Percentiles rank a stretch among this genome's conserved stretches.
phyloP scores from a whole-genome alignment of 169 alveolate species.

The Plasmodium blacklocki region DNA sequence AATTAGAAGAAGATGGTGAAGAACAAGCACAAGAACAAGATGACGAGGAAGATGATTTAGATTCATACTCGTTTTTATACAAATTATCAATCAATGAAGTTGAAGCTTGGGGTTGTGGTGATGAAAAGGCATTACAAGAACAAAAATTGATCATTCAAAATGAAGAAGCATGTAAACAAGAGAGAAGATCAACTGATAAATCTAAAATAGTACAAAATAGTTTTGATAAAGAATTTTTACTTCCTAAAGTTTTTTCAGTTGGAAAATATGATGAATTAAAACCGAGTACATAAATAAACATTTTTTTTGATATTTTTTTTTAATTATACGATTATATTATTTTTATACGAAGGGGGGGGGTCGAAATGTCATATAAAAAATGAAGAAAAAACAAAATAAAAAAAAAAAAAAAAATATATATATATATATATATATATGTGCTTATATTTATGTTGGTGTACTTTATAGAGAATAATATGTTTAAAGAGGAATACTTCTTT shows the following conservation, averaged over 20 bases:
- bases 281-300: neutral
- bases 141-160: conserved; percentile 26
- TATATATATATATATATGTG: too few species aligned
- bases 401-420: too few species aligned
- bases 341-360: neutral
- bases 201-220: conserved; percentile 73
- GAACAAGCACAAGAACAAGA: neutral
- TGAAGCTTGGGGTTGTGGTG: conserved; percentile 78
- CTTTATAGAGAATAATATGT: too few species aligned
- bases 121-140: conserved; percentile 41
- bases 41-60: conserved; percentile 25
- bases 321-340: too few species aligned
- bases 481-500: too few species aligned
- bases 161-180: conserved; percentile 71
- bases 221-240: conserved; percentile 70
- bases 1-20: neutral
- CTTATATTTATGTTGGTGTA: too few species aligned
- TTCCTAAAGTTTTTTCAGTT: conserved; percentile 66
- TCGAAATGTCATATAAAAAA: too few species aligned
- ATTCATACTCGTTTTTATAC: conserved; percentile 26
- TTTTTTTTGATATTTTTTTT: neutral
- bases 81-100: conserved; percentile 65
- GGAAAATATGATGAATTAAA: conserved; percentile 35
- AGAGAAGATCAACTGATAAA: conserved; percentile 63
- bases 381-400: too few species aligned